These are phyloP conservation scores for Emergomyces pasteurianus DNA, from an alignment of 2,329 filamentous ascomycete genomes.

Conservation along the genomic window DNA sequence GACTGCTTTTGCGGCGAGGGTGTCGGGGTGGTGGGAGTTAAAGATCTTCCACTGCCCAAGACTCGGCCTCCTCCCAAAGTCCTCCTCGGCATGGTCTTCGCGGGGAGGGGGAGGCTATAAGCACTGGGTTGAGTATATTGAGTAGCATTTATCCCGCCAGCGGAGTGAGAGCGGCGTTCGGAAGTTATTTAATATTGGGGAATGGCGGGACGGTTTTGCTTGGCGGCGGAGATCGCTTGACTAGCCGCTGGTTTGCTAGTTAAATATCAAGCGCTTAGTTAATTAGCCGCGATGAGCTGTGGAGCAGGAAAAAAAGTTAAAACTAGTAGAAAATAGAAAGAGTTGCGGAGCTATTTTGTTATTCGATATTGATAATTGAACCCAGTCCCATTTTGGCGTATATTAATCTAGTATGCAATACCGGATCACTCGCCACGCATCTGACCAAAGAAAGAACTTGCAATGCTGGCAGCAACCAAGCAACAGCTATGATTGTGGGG, in stretches of 20 bases:
- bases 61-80: constrained; percentile 88
- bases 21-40: constrained; percentile 51
- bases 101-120: background rate
- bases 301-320: background rate
- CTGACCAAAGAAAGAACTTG: background rate
- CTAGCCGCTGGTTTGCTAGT: background rate
- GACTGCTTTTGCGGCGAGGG: constrained; percentile 18
- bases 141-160: background rate
- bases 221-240: background rate
- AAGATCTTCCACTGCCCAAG: constrained; percentile 71
- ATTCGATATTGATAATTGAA: background rate
- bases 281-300: background rate
- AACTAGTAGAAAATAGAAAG: background rate
- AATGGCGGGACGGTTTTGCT: background rate
- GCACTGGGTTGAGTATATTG: background rate
- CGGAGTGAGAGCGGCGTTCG: too few relatives aligned
- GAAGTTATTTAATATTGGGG: background rate
- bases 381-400: background rate
- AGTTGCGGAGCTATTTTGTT: background rate
- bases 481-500: too few relatives aligned
- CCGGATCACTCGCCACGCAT: background rate
- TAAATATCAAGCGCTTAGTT: background rate
- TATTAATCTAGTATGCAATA: background rate
- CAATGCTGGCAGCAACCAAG: too few relatives aligned
- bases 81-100: constrained; percentile 57